Percentiles rank a stretch among this genome's conserved stretches.
Evolutionary conservation across 1,284 basidiomycete species (phyloP).

Genomic region (Pseudozyma sp.): DNA sequence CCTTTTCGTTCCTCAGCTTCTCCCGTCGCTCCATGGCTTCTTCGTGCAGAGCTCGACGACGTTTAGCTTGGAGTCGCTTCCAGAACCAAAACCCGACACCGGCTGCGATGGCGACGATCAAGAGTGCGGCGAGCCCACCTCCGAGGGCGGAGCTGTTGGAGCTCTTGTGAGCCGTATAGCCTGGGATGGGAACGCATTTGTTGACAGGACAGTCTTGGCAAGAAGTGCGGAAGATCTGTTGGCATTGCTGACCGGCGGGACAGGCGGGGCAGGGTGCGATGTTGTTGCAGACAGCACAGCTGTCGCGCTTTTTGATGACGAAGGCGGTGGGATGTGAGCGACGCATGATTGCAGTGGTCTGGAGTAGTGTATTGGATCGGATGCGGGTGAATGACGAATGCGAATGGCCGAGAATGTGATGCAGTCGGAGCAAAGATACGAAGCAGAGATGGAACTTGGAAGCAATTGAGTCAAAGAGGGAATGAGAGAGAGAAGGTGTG

Average conservation of each 20-base stretch:
- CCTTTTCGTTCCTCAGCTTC: slow-evolving; percentile 39
- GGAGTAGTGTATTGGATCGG: no score
- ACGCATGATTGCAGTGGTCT: slow-evolving; percentile 8
- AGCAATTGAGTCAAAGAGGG: background rate
- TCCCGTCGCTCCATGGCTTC: slow-evolving; percentile 38
- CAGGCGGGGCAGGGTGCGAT: slow-evolving; percentile 45
- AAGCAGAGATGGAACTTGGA: background rate
- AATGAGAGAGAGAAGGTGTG: background rate
- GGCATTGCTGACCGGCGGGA: slow-evolving; percentile 41
- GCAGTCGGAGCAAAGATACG: background rate
- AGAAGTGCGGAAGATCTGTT: slow-evolving; percentile 48
- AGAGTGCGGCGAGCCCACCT: slow-evolving; percentile 43
- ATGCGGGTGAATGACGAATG: no score
- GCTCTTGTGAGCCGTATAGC: slow-evolving; percentile 3
- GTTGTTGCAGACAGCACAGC: slow-evolving; percentile 47
- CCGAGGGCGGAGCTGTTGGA: slow-evolving; percentile 44
- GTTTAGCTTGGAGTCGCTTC: slow-evolving; percentile 26
- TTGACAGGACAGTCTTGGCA: slow-evolving; percentile 53
- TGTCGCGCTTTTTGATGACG: slow-evolving; percentile 42
- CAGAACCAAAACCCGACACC: slow-evolving; percentile 38
- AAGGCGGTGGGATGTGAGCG: slow-evolving; percentile 31
- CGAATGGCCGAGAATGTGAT: no score
- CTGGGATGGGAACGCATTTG: slow-evolving; percentile 41
- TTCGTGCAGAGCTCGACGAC: slow-evolving; percentile 36
- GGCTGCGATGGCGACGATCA: slow-evolving; percentile 27